Evolutionary conservation across 2,329 filamentous ascomycete species (phyloP), one percentile per base, ranked within the genome.

Genomic region (Trichoderma guizhouense): DNA sequence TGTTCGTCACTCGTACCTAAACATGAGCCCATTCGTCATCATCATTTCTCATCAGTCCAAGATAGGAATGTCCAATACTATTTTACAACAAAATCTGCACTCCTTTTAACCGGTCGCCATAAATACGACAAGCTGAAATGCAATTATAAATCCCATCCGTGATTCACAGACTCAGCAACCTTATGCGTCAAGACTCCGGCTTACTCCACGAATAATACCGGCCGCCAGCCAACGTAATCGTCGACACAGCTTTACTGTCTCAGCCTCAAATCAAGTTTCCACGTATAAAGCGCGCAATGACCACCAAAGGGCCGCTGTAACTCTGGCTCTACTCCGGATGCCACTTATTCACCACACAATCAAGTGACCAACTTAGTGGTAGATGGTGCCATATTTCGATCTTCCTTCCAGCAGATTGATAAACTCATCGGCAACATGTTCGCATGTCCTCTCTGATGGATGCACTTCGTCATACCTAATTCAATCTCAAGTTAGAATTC

Each of bases 391-490:
- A 55, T 84, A 85, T 57, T 79, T 79, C 26, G 83, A 85, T n/a
- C 77, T 80, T 11, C 83, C 82, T 0, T 76, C 72, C 4, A 84
- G 77, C 15, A 82, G 80, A 6, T 83, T 80, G 32, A 84, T 76
- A 69, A 86, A 86, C 68, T 83, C 78, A 21, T 80, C 71, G 7
- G 79, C 83, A 62, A 85, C 79, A 43, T 84, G 78, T 71, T 82
- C 77, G 51, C 81, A 79, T 80, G 90, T 86, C 80, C 88, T 87
- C 80, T 90, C 86, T 34, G 89, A 90, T 0, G 92, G 91, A 82
- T 95, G 93, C 77, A 95, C 79, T 77, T 90, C 87, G 80, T 95
- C 92, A 76, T 86, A 86, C 82, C 82, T 83, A 28, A 14, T n/a
- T 18, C 36, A 51, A 24, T 24, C 9, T 9, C 21, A 21, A 24